phyloP scores from a whole-genome alignment of 495 filamentous ascomycete species.

The Clohesyomyces aquaticus region DNA sequence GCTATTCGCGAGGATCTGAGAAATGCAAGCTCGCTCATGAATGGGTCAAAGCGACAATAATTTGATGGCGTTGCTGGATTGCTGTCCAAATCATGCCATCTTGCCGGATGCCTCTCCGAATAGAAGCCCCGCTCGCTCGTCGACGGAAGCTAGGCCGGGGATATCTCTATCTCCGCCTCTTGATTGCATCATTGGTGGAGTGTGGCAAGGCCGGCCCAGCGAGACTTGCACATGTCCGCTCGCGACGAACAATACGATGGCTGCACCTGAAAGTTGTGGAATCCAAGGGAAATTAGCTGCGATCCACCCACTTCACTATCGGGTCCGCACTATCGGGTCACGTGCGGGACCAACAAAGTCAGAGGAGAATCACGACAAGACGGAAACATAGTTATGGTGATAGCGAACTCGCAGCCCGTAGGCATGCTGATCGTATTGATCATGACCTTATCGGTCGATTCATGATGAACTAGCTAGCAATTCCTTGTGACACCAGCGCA shows the following conservation, averaged over 20 bases:
- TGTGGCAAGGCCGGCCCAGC: background rate
- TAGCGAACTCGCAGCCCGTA: conserved; percentile 27
- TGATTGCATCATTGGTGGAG: conserved; percentile 1
- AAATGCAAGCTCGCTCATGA: background rate
- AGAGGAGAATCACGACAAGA: too few relatives aligned
- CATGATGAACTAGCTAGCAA: conserved; percentile 30
- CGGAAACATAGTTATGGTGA: too few relatives aligned
- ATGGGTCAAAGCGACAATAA: background rate
- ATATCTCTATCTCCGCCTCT: conserved; percentile 1
- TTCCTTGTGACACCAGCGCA: conserved; percentile 13
- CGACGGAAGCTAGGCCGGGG: background rate
- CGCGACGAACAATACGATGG: too few relatives aligned
- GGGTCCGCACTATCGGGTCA: too few relatives aligned
- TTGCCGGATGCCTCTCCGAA: background rate
- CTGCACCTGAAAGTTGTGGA: too few relatives aligned
- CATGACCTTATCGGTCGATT: conserved; percentile 7
- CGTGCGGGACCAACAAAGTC: too few relatives aligned
- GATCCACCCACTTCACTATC: too few relatives aligned
- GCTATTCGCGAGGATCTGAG: background rate
- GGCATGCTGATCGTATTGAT: conserved; percentile 34
- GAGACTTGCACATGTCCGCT: background rate
- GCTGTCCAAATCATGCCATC: background rate
- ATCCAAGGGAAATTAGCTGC: too few relatives aligned
- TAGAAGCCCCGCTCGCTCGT: background rate
- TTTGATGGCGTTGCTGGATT: background rate